These are phyloP conservation scores for Chrysoporthe puriensis DNA, from an alignment of 2,329 filamentous ascomycete genomes.

Conservation along the genomic window DNA sequence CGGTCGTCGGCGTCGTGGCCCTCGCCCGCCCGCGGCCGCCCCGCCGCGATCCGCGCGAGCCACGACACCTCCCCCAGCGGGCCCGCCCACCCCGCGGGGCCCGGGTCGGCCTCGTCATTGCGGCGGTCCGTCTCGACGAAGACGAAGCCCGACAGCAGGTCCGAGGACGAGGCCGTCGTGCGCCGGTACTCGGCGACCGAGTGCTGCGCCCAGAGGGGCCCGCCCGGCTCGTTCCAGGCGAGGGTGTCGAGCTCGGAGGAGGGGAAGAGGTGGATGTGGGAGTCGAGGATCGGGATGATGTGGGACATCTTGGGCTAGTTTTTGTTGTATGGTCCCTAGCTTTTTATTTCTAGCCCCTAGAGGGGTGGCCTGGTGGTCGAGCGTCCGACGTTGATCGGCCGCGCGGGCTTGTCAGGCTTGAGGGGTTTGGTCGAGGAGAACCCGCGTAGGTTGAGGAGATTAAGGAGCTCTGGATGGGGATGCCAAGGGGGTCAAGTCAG, in stretches of 20 bases:
- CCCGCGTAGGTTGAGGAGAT: not conserved
- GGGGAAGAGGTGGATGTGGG: constrained; percentile 90
- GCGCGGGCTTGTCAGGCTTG: not conserved
- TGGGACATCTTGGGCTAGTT: constrained; percentile 20
- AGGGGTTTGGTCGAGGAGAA: not conserved
- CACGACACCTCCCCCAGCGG: constrained; percentile 75
- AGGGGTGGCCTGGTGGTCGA: no score
- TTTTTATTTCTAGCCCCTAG: not conserved
- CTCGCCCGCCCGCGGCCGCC: constrained; percentile 58
- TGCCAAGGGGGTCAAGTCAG: not conserved
- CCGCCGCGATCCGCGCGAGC: constrained; percentile 67
- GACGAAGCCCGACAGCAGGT: constrained; percentile 69
- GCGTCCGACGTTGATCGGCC: not conserved
- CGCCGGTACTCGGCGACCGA: constrained; percentile 66
- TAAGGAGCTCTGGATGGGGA: not conserved
- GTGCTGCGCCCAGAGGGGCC: constrained; percentile 65
- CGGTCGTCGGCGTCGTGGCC: constrained; percentile 53
- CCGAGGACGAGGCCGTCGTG: constrained; percentile 45
- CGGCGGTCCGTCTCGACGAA: constrained; percentile 80
- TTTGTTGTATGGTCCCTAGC: not conserved
- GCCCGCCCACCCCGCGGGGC: constrained; percentile 58
- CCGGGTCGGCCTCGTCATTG: constrained; percentile 54
- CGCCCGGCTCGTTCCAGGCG: constrained; percentile 66
- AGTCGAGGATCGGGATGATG: constrained; percentile 73
- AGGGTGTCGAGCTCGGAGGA: constrained; percentile 67